Evolutionary conservation across 31 red algal genomes (phyloP).

Genomic region (Endocladia muricata): DNA sequence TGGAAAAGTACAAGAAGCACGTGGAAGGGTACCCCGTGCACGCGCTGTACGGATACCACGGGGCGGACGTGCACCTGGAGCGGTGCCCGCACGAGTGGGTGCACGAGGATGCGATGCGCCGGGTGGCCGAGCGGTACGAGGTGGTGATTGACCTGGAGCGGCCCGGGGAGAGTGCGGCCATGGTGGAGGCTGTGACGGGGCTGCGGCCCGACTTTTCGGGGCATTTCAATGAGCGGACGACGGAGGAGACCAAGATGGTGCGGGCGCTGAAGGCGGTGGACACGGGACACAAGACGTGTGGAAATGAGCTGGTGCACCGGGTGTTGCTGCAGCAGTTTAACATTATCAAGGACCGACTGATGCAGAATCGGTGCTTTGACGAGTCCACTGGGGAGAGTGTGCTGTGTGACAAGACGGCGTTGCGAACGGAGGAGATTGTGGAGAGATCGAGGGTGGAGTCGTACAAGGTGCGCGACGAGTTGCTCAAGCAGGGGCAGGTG

Average conservation of each 20-base stretch:
- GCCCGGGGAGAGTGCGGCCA: slow-evolving; percentile 8
- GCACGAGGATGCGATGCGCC: slow-evolving; percentile 28
- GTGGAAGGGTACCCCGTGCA: slow-evolving; percentile 37
- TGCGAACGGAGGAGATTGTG: neutral
- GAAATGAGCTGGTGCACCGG: slow-evolving; percentile 27
- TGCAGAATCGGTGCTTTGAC: slow-evolving; percentile 45
- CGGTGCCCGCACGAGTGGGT: slow-evolving; percentile 7
- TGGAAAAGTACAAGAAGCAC: slow-evolving; percentile 20
- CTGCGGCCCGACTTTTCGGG: slow-evolving; percentile 13
- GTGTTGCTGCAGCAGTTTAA: slow-evolving; percentile 31
- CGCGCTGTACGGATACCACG: slow-evolving; percentile 32
- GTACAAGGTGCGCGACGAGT: too few relatives aligned
- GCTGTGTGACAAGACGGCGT: slow-evolving; percentile 4
- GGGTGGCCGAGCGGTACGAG: slow-evolving; percentile 37
- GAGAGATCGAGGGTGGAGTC: slow-evolving; percentile 23
- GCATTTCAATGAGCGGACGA: slow-evolving; percentile 27
- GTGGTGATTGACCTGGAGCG: slow-evolving; percentile 23
- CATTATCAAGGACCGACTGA: slow-evolving; percentile 40
- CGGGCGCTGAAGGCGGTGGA: neutral
- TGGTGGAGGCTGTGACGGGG: slow-evolving; percentile 38
- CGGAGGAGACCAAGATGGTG: neutral
- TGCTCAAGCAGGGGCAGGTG: too few relatives aligned
- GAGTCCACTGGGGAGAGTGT: neutral
- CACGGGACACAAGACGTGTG: slow-evolving; percentile 10
- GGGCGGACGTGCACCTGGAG: neutral